Evolutionary conservation across 495 filamentous ascomycete species (phyloP).

Genomic region (Xylaria curta): DNA sequence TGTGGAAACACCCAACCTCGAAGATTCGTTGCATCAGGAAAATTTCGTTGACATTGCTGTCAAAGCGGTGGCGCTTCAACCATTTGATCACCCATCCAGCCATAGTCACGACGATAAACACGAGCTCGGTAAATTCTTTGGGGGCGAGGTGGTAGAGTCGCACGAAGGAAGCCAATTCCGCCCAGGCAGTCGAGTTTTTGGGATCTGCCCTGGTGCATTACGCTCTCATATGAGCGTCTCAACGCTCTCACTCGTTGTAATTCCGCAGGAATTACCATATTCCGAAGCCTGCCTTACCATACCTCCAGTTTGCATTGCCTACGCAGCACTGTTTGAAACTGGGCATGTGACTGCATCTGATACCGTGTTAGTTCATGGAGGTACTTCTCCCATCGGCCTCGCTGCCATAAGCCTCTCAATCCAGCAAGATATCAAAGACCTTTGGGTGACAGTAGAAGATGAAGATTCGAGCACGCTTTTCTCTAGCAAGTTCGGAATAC

Average conservation of each 20-base stretch:
- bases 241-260: constrained; percentile 18
- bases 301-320: constrained; percentile 52
- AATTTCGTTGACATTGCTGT: neutral
- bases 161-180: constrained; percentile 28
- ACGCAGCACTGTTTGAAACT: constrained; percentile 42
- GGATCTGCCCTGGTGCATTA: constrained; percentile 38
- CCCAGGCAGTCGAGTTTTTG: constrained; percentile 49
- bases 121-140: neutral
- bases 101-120: neutral
- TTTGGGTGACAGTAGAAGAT: constrained; percentile 10
- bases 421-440: constrained; percentile 38
- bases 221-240: constrained; percentile 29
- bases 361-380: constrained; percentile 55
- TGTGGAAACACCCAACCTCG: neutral
- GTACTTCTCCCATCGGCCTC: constrained; percentile 52
- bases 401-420: constrained; percentile 39
- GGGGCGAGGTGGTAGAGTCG: neutral
- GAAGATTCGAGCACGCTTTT: constrained; percentile 49
- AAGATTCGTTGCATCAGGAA: neutral
- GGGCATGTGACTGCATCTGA: constrained; percentile 39
- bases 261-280: constrained; percentile 48
- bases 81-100: neutral
- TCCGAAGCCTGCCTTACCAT: constrained; percentile 50
- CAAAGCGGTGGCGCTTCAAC: neutral
- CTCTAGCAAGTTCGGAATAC: constrained; percentile 36